Evolutionary conservation across 768 basidiomycete genomes (phyloP).

Genomic region (Boletus vermiculosoides): DNA sequence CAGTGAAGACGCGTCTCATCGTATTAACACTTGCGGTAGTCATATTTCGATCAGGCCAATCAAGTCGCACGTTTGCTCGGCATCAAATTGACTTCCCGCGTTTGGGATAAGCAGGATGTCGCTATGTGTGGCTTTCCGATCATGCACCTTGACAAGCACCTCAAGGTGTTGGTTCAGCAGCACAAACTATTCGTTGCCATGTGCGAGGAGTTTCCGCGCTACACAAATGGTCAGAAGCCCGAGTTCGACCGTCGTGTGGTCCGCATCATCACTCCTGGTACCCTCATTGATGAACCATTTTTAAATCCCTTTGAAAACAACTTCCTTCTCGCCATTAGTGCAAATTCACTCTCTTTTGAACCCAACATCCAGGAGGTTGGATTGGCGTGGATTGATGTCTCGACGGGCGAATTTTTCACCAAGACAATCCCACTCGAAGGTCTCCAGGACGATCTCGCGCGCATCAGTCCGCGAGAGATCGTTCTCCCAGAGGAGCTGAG

Average conservation of each 20-base stretch:
- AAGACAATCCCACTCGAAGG: conserved; percentile 52
- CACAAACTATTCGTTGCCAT: conserved; percentile 85
- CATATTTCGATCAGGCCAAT: conserved; percentile 89
- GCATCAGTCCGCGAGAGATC: conserved; percentile 80
- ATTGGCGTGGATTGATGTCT: conserved; percentile 92
- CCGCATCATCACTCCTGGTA: conserved; percentile 90
- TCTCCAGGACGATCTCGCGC: conserved; percentile 78
- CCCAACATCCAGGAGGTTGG: conserved; percentile 41
- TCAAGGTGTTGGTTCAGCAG: conserved; percentile 82
- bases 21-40: conserved; percentile 45
- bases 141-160: conserved; percentile 77
- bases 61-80: conserved; percentile 73
- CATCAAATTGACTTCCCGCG: conserved; percentile 79
- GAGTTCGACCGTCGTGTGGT: conserved; percentile 78
- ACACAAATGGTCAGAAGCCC: conserved; percentile 48
- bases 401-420: conserved; percentile 91
- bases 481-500: conserved; percentile 54
- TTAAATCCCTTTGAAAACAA: conserved; percentile 85
- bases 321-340: conserved; percentile 71
- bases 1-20: not conserved
- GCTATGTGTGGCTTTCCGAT: conserved; percentile 93
- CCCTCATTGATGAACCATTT: conserved; percentile 90
- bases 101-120: conserved; percentile 67
- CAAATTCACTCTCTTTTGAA: conserved; percentile 12
- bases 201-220: conserved; percentile 84